Base-by-base conservation (phyloP, 2,329 filamentous ascomycete genomes). In the Neopestalotiopsis clavispora region DNA sequence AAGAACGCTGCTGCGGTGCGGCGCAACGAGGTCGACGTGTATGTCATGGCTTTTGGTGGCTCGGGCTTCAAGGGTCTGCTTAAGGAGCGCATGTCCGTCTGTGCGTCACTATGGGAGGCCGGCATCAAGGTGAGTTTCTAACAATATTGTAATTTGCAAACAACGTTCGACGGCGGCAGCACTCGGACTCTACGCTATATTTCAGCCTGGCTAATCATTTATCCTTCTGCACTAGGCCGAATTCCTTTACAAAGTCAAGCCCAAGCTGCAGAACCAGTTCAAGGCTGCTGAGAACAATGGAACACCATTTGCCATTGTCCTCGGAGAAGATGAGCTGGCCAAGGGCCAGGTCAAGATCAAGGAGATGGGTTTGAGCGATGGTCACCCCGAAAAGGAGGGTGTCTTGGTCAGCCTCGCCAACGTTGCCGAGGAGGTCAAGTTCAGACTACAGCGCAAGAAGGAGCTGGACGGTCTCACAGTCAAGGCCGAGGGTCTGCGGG, bases 21-120 rank as follows among this genome's bases (percentile, higher is more conserved):
- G 71, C 86, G 86, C 72, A 94, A 91, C 76, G 92, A 96, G 74
- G 91, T 95, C 2, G 95, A 98, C 77, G 94, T 95, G 60, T 98
- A 90, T 81, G 92, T 98, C 76, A 98, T 98, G 94, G 94, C 94
- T 0, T 94, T 98, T 77, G 95, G 94, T 67, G 92, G 93, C 66
- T 95, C 95, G 81, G 92, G 91, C 23, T 95, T 95, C 80, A 91
- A 87, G 17, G 94, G 94, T 60, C 85, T 97, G 72, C 82, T 97
- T 67, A 90, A 90, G 73, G 92, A 98, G 84, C 92, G 95, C 72
- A 95, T 98, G 90, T 84, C 90, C 32, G 87, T 98, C 49, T 91
- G 91, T 69, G 87, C 90, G 72, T 86, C 86, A 72, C 84, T 98
- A 64, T 97, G 95, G 94, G 90, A 94, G 74, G 94, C 92, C 7